Evolutionary conservation across 192 early-diverging fungal genomes (phyloP).

Genomic region (Powellomyces hirtus): DNA sequence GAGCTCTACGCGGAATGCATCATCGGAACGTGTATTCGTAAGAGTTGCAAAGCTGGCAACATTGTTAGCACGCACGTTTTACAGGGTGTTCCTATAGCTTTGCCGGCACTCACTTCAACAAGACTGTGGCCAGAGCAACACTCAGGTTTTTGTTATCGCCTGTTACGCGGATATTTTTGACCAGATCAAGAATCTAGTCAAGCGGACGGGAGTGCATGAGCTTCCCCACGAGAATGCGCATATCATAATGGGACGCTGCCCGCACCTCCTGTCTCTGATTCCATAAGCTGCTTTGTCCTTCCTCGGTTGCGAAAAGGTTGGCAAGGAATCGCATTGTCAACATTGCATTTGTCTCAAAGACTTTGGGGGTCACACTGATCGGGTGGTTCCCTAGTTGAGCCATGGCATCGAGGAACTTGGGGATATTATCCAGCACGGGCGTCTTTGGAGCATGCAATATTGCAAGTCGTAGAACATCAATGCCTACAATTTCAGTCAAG

Average conservation of each 20-base stretch:
- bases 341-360: slow-evolving; percentile 73
- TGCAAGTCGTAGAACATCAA: slow-evolving; percentile 79
- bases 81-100: neutral
- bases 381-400: slow-evolving; percentile 6
- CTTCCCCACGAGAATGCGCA: too few relatives aligned
- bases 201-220: neutral
- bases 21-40: slow-evolving; percentile 44
- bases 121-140: slow-evolving; percentile 39
- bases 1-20: slow-evolving; percentile 47
- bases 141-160: slow-evolving; percentile 42
- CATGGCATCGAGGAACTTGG: slow-evolving; percentile 14
- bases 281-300: slow-evolving; percentile 44
- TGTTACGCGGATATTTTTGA: slow-evolving; percentile 11
- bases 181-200: slow-evolving; percentile 29
- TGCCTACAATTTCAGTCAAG: slow-evolving; percentile 31
- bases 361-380: slow-evolving; percentile 36
- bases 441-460: slow-evolving; percentile 49
- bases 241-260: neutral
- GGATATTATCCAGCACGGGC: neutral
- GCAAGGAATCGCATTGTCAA: slow-evolving; percentile 66
- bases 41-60: slow-evolving; percentile 38
- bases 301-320: slow-evolving; percentile 66
- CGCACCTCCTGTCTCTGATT: slow-evolving; percentile 28
- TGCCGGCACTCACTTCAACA: slow-evolving; percentile 36
- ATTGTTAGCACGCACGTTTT: slow-evolving; percentile 34